Base-by-base conservation (phyloP, 2,329 filamentous ascomycete genomes). In the Alternaria infectoria region DNA sequence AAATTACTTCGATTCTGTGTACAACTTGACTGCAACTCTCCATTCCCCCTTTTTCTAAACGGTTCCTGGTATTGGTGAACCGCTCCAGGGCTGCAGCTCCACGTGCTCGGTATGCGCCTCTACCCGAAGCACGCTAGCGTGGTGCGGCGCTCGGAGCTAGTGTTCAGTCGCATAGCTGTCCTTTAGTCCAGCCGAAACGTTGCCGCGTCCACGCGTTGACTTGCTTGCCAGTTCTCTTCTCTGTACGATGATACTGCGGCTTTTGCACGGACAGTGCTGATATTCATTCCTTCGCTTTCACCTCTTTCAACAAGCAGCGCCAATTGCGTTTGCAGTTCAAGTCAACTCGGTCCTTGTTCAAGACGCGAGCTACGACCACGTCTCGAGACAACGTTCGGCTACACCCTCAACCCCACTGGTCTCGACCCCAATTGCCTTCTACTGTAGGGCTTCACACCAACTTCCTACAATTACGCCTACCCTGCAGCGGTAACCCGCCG, bases 121-220 rank as follows among this genome's bases (percentile, higher is more conserved):
- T 61, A 55, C 57, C 62, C 8, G 59, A 65, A 70, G 52, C 52
- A 63, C 59, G 52, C 62, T 72, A 69, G 68, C 66, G 68, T 46
- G 51, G 61, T 56, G 61, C 54, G 64, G 36, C 47, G 45, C 46
- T 52, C 57, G 57, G 65, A 68, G 68, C 68, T 70, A 62, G 56
- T 46, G 36, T 23, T 59, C 60, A 45, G 73, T 70, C 68, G 70
- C 71, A 74, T 72, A 75, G 70, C 64, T 77, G 74, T 75, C 74
- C 74, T 75, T 71, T 74, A 73, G 59, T 57, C 44, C 69, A 73
- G 73, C 73, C 74, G 67, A 70, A 58, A 56, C 64, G 65, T 62
- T 67, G 65, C 68, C 72, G 68, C 61, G 55, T 52, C 69, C 57
- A 71, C 71, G 68, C 68, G 62, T 64, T 64, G 65, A 59, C 62